Base-by-base conservation (phyloP, 2,329 filamentous ascomycete species). In the Microascus cirrosus region DNA sequence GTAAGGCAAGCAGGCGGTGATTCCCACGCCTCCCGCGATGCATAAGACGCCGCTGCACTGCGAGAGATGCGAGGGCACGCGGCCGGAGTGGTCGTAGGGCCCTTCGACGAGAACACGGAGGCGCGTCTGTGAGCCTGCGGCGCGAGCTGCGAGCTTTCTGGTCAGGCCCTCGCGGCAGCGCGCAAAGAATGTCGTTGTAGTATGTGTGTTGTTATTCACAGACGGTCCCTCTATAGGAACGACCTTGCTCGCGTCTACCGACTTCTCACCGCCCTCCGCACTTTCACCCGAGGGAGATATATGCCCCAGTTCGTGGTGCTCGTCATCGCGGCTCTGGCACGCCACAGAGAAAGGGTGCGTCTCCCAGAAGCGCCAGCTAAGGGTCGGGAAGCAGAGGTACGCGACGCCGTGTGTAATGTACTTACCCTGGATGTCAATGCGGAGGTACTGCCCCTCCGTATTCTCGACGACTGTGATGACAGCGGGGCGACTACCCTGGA, bases 351-450 rank as follows among this genome's bases (percentile, higher is more conserved):
- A 70, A 4, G 71, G 70, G 52, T 72, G 70, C 22, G 61, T 70
- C 53, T 71, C 69, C 70, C 70, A 73, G 56, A 72, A 62, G 1
- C 64, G 61, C 69, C 71, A 71, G 39, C 63, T 62, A 13, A 73
- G 57, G 0, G 67, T 66, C n/a, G 69, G 69, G 55, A 71, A 72
- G 61, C 64, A 65, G 1, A 73, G 64, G 58, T 73, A 73, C 1
- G 65, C 69, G 32, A 69, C 51, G 24, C 51, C 51, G 51, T 34
- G 12, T 25, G 28, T 53, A 25, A 32, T 2, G 15, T 28, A n/a
- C 20, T 53, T 53, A 2, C 25, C 51, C 66, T 2, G 69, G 13
- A 72, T 57, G 28, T 66, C 67, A 15, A 74, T 61, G 5, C 67
- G 64, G n/a, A 71, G 55, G 25, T 70, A 69, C 35, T 69, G 67